Conservation (phyloP, 1,284 basidiomycete genomes). For the Pholiota adiposa region DNA sequence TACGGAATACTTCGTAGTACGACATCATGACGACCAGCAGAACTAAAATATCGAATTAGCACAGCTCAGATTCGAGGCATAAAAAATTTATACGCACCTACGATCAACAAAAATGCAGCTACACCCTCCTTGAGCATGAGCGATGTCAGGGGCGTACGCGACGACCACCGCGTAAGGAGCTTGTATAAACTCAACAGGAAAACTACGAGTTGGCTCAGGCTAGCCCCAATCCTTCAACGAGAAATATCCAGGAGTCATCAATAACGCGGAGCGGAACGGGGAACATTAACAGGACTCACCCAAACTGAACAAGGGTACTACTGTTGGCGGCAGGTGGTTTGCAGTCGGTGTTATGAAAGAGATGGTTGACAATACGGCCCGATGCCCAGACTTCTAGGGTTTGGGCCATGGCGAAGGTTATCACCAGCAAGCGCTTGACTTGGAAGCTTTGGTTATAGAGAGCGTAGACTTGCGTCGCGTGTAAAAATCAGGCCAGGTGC, state of each 20-base stretch:
- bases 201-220: background rate
- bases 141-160: slow-evolving; percentile 3
- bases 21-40: slow-evolving; percentile 5
- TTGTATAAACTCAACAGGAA: background rate
- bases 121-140: slow-evolving; percentile 7
- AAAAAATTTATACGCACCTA: background rate
- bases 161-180: background rate
- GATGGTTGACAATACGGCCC: slow-evolving; percentile 1
- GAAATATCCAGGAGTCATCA: background rate
- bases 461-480: slow-evolving; percentile 10
- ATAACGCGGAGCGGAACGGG: background rate
- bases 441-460: slow-evolving; percentile 12
- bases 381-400: slow-evolving; percentile 4
- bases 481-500: background rate
- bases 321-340: background rate
- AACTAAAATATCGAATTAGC: background rate
- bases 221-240: background rate
- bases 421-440: slow-evolving; percentile 2
- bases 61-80: too few species aligned
- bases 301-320: background rate
- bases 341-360: background rate
- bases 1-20: slow-evolving; percentile 5
- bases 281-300: background rate
- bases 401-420: slow-evolving; percentile 1
- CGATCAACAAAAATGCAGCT: slow-evolving; percentile 1